Evolutionary conservation across 306 rosid species (phyloP).

Genomic region (Ammopiptanthus mongolicus): DNA sequence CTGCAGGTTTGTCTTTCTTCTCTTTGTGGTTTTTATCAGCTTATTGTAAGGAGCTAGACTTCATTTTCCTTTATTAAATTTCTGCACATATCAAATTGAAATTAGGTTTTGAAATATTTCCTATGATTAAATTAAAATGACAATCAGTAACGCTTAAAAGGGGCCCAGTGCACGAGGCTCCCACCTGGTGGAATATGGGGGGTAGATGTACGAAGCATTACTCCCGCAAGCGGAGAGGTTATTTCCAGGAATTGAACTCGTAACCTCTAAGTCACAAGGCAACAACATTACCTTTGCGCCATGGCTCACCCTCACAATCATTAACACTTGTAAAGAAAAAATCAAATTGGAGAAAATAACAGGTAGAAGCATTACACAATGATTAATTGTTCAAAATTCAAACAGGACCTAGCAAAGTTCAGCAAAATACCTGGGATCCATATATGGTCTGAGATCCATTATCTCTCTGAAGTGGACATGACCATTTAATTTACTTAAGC

Average conservation of each 20-base stretch:
- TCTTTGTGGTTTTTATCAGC: too few species aligned
- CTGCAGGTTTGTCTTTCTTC: too few species aligned
- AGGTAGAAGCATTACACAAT: neutral
- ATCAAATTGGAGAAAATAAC: neutral
- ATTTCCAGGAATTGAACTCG: too few species aligned
- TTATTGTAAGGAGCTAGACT: too few species aligned
- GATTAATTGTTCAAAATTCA: constrained; percentile 8
- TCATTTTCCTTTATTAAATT: too few species aligned
- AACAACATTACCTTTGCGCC: too few species aligned
- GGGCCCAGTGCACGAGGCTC: too few species aligned
- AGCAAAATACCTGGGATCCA: constrained; percentile 73
- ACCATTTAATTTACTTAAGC: constrained; percentile 86
- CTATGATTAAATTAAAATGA: neutral
- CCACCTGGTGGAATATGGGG: too few species aligned
- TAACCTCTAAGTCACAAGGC: too few species aligned
- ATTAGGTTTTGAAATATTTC: neutral
- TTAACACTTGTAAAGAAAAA: neutral
- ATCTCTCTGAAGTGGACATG: constrained; percentile 70
- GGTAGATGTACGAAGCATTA: too few species aligned
- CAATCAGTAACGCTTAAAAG: neutral
- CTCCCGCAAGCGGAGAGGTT: too few species aligned
- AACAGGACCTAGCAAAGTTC: constrained; percentile 34
- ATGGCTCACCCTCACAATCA: neutral
- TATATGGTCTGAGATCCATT: constrained; percentile 76
- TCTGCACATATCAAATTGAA: too few species aligned